Evolutionary conservation across 257 asterid genomes (phyloP).

Genomic region (Solanum pinnatisectum): DNA sequence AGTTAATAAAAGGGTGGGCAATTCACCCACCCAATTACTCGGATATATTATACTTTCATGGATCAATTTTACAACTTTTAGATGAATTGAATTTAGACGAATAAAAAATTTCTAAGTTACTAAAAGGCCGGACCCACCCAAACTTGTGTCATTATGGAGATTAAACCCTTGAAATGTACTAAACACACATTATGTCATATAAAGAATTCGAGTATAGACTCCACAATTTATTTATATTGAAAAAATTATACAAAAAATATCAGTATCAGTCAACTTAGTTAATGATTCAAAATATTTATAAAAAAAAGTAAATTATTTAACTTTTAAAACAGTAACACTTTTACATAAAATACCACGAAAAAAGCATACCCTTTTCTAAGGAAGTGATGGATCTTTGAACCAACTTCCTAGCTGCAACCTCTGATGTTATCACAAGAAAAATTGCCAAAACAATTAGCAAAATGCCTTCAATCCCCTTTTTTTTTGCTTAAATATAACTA

Average conservation of each 20-base stretch:
- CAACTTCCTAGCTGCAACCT: conserved; percentile 6
- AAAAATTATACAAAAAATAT: background rate
- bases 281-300: background rate
- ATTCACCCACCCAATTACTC: background rate
- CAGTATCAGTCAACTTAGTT: background rate
- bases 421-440: background rate
- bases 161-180: no score
- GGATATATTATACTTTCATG: background rate
- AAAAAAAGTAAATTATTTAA: background rate
- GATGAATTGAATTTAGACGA: background rate
- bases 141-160: background rate
- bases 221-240: no score
- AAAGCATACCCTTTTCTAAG: background rate
- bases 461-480: background rate
- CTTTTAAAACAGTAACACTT: background rate
- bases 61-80: background rate
- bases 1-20: background rate
- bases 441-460: conserved; percentile 1
- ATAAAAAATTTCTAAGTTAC: background rate
- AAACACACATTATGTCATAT: no score
- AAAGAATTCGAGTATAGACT: background rate
- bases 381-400: background rate
- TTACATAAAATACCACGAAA: background rate
- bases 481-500: background rate
- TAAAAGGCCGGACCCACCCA: background rate